phyloP scores from a whole-genome alignment of 208 protist species.

The Leishmania arabica region DNA sequence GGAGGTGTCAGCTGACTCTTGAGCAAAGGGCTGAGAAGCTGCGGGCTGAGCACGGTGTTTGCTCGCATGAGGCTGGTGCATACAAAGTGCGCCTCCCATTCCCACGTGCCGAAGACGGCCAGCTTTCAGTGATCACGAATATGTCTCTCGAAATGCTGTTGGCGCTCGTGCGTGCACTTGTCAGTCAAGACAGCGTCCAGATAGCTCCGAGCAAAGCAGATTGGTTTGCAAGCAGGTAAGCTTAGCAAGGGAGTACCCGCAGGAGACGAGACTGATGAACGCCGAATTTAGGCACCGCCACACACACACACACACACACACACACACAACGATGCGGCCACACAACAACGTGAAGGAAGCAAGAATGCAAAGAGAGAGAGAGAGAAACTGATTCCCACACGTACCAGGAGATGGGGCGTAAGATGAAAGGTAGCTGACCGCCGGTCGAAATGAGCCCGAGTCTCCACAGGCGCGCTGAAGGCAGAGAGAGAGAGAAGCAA shows the following conservation, averaged over 20 bases:
- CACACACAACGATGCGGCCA: neutral
- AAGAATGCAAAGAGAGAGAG: neutral
- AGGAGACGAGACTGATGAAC: neutral
- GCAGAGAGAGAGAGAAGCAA: neutral
- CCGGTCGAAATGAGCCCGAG: neutral
- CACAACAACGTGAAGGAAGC: neutral
- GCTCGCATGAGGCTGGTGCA: neutral
- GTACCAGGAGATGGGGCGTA: neutral
- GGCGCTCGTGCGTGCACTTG: neutral
- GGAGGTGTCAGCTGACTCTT: neutral
- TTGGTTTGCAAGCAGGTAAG: neutral
- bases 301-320: neutral
- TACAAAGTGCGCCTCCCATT: conserved; percentile 9
- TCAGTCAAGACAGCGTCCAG: neutral
- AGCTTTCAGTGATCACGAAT: neutral
- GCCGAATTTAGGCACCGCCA: neutral
- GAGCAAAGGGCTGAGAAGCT: neutral
- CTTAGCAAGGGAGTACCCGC: neutral
- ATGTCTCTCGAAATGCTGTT: neutral
- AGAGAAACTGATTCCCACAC: neutral
- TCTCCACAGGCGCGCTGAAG: neutral
- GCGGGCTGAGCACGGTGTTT: neutral
- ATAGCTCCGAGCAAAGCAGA: neutral
- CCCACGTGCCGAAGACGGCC: neutral
- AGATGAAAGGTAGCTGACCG: neutral